These are phyloP conservation scores for Microbotryum intermedium DNA, from an alignment of 1,284 basidiomycete genomes.

Conservation along the genomic window DNA sequence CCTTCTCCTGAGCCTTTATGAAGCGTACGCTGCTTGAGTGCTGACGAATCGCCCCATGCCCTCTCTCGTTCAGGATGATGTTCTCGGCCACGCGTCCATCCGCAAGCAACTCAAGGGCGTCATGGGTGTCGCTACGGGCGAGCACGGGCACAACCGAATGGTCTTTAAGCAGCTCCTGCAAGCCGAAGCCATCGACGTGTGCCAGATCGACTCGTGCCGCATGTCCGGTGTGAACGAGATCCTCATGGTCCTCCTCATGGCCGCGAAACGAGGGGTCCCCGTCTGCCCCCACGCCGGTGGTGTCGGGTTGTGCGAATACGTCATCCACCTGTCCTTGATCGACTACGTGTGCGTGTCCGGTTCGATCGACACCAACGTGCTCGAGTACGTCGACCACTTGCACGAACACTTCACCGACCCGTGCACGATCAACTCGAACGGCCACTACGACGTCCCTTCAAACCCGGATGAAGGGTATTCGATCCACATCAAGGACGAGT, in stretches of 20 bases:
- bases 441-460: slow-evolving; percentile 64
- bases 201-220: slow-evolving; percentile 89
- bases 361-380: slow-evolving; percentile 83
- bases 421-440: slow-evolving; percentile 74
- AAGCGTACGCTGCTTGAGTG: background rate
- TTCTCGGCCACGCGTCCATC: slow-evolving; percentile 69
- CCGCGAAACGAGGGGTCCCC: slow-evolving; percentile 78
- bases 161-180: slow-evolving; percentile 95
- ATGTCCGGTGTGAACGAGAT: slow-evolving; percentile 90
- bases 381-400: slow-evolving; percentile 75
- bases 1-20: background rate
- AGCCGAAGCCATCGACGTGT: slow-evolving; percentile 88
- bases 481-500: slow-evolving; percentile 43
- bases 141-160: slow-evolving; percentile 87
- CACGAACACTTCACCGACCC: slow-evolving; percentile 88
- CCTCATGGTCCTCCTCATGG: slow-evolving; percentile 84
- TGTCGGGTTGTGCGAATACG: slow-evolving; percentile 89
- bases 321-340: slow-evolving; percentile 67
- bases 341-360: slow-evolving; percentile 89
- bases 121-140: slow-evolving; percentile 81
- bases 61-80: slow-evolving; percentile 51
- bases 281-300: slow-evolving; percentile 94
- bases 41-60: background rate
- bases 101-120: slow-evolving; percentile 71
- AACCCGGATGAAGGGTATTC: slow-evolving; percentile 32